phyloP scores from a whole-genome alignment of 164 flowering plant species.

The Vitis rupestris region DNA sequence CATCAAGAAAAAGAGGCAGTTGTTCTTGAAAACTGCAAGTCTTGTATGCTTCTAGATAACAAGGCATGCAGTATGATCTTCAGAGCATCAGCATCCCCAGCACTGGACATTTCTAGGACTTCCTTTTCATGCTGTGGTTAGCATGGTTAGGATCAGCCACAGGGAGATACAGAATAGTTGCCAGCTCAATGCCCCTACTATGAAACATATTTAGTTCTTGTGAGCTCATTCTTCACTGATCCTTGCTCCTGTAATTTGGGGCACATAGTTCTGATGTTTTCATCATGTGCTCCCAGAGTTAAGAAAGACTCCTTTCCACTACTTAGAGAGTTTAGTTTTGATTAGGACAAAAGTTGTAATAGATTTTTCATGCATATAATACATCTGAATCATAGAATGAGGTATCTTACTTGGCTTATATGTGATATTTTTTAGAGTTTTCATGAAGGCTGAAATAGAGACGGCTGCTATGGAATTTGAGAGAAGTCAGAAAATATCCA shows the following conservation, averaged over 20 bases:
- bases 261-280: not conserved
- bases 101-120: no score
- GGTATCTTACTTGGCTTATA: not conserved
- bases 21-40: no score
- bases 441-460: not conserved
- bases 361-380: not conserved
- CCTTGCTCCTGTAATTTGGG: not conserved
- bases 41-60: no score
- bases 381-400: not conserved
- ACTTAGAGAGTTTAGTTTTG: not conserved
- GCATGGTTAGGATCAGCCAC: no score
- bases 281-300: not conserved
- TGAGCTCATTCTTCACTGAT: not conserved
- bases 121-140: no score
- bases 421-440: not conserved
- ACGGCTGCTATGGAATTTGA: not conserved
- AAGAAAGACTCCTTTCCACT: not conserved
- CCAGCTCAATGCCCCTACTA: no score
- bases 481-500: not conserved
- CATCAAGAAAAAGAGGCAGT: no score
- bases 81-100: no score
- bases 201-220: not conserved
- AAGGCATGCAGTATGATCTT: no score
- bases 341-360: not conserved
- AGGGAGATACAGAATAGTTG: no score